Evolutionary conservation across 805 yeast genomes (phyloP).

Genomic region (Hanseniaspora singularis): DNA sequence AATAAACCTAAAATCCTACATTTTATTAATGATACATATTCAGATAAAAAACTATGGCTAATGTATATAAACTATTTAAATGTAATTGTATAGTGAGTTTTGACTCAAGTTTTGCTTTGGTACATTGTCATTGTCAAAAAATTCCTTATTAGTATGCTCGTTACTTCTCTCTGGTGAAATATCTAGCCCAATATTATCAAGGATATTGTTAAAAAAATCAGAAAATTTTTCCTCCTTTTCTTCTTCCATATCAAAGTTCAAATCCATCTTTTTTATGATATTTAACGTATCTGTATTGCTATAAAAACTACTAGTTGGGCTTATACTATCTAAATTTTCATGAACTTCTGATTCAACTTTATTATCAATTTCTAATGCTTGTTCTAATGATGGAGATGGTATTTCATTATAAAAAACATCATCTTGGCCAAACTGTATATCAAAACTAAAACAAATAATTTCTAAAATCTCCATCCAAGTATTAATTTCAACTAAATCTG

Average conservation of each 20-base stretch:
- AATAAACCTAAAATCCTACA: constrained; percentile 1
- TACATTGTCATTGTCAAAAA: too few species aligned
- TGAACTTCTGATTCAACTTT: constrained; percentile 14
- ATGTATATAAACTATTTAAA: constrained; percentile 8
- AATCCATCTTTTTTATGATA: too few species aligned
- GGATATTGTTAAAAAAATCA: too few species aligned
- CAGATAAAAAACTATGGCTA: constrained; percentile 1
- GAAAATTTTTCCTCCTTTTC: too few species aligned
- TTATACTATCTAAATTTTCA: background rate
- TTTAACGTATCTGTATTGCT: too few species aligned
- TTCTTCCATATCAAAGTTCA: too few species aligned
- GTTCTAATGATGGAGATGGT: too few species aligned
- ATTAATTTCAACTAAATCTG: constrained; percentile 26
- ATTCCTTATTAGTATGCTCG: too few species aligned
- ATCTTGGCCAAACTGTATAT: constrained; percentile 26
- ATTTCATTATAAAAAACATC: constrained; percentile 16
- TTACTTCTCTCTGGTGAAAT: too few species aligned
- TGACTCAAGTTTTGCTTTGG: background rate
- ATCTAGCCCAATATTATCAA: too few species aligned
- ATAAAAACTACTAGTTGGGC: too few species aligned
- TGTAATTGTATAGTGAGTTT: constrained; percentile 3
- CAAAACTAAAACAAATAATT: constrained; percentile 24
- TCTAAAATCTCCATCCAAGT: constrained; percentile 25
- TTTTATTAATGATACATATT: background rate
- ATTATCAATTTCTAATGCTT: constrained; percentile 16